Evolutionary conservation across 176 grass and related monocot genomes (phyloP).

Genomic region (Canna indica): DNA sequence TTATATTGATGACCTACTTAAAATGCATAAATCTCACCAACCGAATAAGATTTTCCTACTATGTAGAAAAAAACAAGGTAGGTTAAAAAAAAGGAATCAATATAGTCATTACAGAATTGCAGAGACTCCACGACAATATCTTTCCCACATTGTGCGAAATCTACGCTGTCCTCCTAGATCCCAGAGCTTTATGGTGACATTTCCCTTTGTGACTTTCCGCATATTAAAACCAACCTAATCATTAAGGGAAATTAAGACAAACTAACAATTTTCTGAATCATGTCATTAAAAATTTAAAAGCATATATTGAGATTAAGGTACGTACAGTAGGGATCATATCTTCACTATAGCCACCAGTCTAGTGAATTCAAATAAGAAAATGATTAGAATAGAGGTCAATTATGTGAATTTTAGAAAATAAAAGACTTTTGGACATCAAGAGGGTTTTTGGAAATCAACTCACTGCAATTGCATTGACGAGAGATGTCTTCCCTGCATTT

Average conservation of each 20-base stretch:
- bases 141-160: slow-evolving; percentile 98
- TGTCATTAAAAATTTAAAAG: background rate
- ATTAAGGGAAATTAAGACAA: slow-evolving; percentile 10
- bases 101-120: slow-evolving; percentile 63
- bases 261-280: background rate
- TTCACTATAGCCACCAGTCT: slow-evolving; percentile 70
- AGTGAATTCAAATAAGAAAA: slow-evolving; percentile 31
- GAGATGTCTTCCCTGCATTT: slow-evolving; percentile 94
- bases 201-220: slow-evolving; percentile 97
- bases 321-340: background rate
- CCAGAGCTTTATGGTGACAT: slow-evolving; percentile 99
- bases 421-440: slow-evolving; percentile 1
- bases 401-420: slow-evolving; percentile 25
- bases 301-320: background rate
- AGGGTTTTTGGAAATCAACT: slow-evolving; percentile 11
- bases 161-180: slow-evolving; percentile 93
- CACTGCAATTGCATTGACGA: slow-evolving; percentile 91
- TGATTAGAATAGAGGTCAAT: slow-evolving; percentile 31
- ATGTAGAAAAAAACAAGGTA: background rate
- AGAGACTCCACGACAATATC: slow-evolving; percentile 95
- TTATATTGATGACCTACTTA: background rate
- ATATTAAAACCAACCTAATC: slow-evolving; percentile 98
- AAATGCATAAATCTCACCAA: background rate
- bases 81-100: background rate
- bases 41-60: background rate